Base-by-base conservation (phyloP, 352 stramenopile genomes). In the Phytophthora cactorum region DNA sequence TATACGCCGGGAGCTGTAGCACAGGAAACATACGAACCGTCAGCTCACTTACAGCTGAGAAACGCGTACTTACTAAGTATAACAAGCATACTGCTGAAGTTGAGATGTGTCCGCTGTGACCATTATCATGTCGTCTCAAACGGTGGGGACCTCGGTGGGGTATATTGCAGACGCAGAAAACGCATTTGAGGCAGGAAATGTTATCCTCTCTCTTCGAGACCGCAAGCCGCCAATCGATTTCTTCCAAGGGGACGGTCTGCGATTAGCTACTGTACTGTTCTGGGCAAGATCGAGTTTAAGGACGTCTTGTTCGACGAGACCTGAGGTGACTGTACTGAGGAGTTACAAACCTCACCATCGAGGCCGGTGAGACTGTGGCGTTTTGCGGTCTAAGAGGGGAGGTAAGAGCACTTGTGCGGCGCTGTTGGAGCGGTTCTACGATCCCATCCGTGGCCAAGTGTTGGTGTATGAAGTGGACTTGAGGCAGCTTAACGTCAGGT, bases 41-140 rank as follows among this genome's bases (percentile, higher is more conserved):
- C 22, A 22, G 22, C 22, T 22, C 22, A 22, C 22, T 1, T 22
- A 22, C 22, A 22, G 22, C 0, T 22, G 22, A 22, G 22, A 22
- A 22, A 22, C 22, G 22, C 22, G 22, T 0, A 22, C 22, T 22
- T 22, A 22, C 22, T 22, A 22, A 22, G 22, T 22, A 22, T 22
- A 22, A 22, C 22, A 22, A 22, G 22, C 22, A 22, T 22, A 22
- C 22, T 22, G 22, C 22, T 22, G 22, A 22, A 22, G 22, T 22
- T 22, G 22, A 22, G 17, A 85, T 84, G 31, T 70, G 76, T 17
- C 79, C 78, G 28, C 49, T 86, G 25, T 84, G 78, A 70, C 67
- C 14, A 81, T 86, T 52, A 84, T 84, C 62, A 83, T 85, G 77
- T 74, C 77, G 9, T 58, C 77, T 0, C 68, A 79, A 57, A 70